These are phyloP conservation scores for Alternaria triticina DNA, from an alignment of 2,329 filamentous ascomycete genomes.

Conservation along the genomic window DNA sequence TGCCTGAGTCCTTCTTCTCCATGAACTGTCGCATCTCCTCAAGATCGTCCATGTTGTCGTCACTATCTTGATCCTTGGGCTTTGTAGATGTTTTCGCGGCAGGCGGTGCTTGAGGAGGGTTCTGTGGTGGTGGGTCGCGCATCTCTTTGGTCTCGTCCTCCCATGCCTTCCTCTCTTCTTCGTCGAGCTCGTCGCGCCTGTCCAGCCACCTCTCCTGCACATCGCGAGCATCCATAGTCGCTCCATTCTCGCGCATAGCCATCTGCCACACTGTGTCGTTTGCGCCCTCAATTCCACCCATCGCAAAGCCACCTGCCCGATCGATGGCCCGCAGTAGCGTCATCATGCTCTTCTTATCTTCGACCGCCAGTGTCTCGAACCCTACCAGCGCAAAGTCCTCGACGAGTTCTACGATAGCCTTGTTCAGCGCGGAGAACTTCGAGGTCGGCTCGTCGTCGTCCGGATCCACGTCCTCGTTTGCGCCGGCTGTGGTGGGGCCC, in stretches of 20 bases:
- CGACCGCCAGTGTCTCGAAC: constrained; percentile 92
- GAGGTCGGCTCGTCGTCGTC: constrained; percentile 44
- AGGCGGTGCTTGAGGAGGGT: constrained; percentile 6
- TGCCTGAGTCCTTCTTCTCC: constrained; percentile 62
- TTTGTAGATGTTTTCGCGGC: constrained; percentile 10
- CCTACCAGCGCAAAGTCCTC: constrained; percentile 88
- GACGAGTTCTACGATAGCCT: constrained; percentile 84
- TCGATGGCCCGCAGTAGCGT: constrained; percentile 87
- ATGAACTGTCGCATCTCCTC: constrained; percentile 49
- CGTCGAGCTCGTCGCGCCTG: constrained; percentile 85
- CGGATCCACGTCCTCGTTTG: constrained; percentile 55
- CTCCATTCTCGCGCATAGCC: constrained; percentile 76
- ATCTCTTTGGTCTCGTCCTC: constrained; percentile 72
- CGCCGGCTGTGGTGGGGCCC: constrained; percentile 29
- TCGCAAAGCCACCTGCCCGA: constrained; percentile 89
- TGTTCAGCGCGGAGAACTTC: constrained; percentile 85
- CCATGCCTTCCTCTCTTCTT: constrained; percentile 74
- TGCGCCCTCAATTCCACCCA: constrained; percentile 86
- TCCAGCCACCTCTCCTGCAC: constrained; percentile 97
- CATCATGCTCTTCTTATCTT: constrained; percentile 98
- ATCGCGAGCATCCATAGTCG: constrained; percentile 80
- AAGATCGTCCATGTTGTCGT: constrained; percentile 46
- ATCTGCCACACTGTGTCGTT: constrained; percentile 98
- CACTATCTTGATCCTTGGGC: constrained; percentile 21
- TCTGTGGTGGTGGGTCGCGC: constrained; percentile 23